These are phyloP conservation scores for Setomelanomma holmii DNA, from an alignment of 2,329 filamentous ascomycete genomes.

Conservation along the genomic window DNA sequence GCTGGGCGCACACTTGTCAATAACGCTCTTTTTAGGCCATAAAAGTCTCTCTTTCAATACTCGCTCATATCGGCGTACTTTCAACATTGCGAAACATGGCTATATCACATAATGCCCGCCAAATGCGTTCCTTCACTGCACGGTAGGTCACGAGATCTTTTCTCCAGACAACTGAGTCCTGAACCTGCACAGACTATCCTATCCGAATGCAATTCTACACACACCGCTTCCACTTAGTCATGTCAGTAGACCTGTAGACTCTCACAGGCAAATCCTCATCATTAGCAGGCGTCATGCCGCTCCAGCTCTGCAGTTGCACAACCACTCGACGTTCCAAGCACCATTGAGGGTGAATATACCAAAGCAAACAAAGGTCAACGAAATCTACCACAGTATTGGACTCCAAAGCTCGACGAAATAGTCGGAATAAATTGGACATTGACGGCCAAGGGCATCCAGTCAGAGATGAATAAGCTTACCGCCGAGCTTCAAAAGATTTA, in stretches of 20 bases:
- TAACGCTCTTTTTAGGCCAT: neutral
- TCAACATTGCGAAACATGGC: too few species aligned
- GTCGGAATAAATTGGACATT: neutral
- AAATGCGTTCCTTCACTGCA: neutral
- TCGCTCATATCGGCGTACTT: too few species aligned
- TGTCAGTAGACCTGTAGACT: neutral
- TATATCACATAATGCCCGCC: too few species aligned
- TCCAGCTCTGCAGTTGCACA: neutral
- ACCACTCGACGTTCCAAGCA: neutral
- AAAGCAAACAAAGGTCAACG: neutral
- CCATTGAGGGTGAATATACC: neutral
- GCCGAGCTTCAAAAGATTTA: neutral
- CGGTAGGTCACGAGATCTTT: constrained; percentile 1
- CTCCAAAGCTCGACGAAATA: neutral
- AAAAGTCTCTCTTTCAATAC: neutral
- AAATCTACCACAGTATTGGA: neutral
- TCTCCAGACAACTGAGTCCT: neutral
- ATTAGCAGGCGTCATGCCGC: neutral
- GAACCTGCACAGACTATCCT: neutral
- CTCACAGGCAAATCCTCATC: neutral
- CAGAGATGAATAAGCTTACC: neutral
- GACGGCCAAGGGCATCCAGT: neutral
- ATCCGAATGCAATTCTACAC: neutral
- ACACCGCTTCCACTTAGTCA: neutral
- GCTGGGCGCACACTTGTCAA: neutral